Evolutionary conservation across 176 grass and related monocot species (phyloP), one percentile per base, ranked within the genome.

Genomic region (Leersia perrieri): DNA sequence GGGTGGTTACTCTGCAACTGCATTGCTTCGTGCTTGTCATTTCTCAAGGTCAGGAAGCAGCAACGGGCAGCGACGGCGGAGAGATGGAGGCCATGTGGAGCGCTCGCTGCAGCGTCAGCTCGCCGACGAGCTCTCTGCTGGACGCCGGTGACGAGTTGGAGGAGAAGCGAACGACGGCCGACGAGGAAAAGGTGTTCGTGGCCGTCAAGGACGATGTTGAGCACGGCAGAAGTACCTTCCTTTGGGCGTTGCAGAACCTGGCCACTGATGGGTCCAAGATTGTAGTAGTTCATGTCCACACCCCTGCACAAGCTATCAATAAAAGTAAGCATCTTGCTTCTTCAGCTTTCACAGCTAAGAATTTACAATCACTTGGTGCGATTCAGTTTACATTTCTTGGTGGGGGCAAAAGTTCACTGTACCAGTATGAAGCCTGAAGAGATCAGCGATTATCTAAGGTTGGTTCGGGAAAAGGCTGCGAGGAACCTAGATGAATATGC

Each of bases 211-310:
- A 75, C 31, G 80, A 89, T 2, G 63, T 75, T 35, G 72, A 84
- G 80, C 53, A 68, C 12, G 87, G 90, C 14, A 84, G 68, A 34
- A 83, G 70, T 13, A 89, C 76, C 38, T 77, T 92, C 18, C 11
- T 63, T 5, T 92, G 90, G 90, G 83, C 87, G 36, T 72, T 92
- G 7, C 74, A 89, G 57, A 87, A 87, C 81, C 20, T 75, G 28
- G 31, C 55, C 70, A 83, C 22, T 7, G 36, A 79, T 61, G 27
- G 63, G 34, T 9, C 64, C 1, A 81, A 57, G n/a, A 30, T 89
- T 35, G 87, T 70, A 1, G 41, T 93, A n/a, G 67, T 23, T 7
- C 91, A 93, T 60, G 87, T 93, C 78, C 84, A 93, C 80, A 31
- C 83, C 73, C 87, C 91, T 9, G 47, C 87, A 57, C 70, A 87